These are phyloP conservation scores for Pythium brachiatum DNA, from an alignment of 352 stramenopile species.

Conservation along the genomic window DNA sequence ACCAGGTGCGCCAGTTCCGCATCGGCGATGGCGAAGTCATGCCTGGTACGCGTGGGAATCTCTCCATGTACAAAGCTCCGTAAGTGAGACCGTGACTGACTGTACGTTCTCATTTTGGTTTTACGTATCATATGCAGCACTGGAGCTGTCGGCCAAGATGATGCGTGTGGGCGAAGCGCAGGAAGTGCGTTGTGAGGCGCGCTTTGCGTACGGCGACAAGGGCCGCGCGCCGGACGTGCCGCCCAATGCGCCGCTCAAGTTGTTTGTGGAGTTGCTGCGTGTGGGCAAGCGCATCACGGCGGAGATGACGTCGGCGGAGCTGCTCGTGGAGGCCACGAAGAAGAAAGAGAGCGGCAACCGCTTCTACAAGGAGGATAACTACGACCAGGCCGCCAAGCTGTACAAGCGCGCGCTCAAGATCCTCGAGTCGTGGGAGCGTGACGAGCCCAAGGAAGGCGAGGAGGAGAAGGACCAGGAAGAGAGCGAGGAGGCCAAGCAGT, in stretches of 20 bases:
- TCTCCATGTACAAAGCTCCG: neutral
- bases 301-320: constrained; percentile 72
- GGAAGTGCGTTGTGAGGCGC: constrained; percentile 70
- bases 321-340: constrained; percentile 71
- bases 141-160: constrained; percentile 79
- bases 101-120: neutral
- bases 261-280: constrained; percentile 55
- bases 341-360: constrained; percentile 85
- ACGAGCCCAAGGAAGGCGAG: constrained; percentile 11
- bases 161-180: constrained; percentile 70
- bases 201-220: constrained; percentile 76
- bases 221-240: constrained; percentile 48
- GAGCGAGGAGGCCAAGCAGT: constrained; percentile 32
- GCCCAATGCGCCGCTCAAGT: constrained; percentile 45
- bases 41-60: constrained; percentile 39
- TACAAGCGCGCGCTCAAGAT: constrained; percentile 85
- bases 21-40: constrained; percentile 82
- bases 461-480: constrained; percentile 7
- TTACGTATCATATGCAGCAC: constrained; percentile 28
- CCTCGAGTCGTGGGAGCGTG: constrained; percentile 68
- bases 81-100: neutral
- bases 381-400: constrained; percentile 75
- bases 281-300: constrained; percentile 65
- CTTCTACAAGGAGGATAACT: constrained; percentile 81
- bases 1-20: constrained; percentile 68